Conservation (phyloP, 2,329 filamentous ascomycete genomes). For the Ascocoryne sarcoides region DNA sequence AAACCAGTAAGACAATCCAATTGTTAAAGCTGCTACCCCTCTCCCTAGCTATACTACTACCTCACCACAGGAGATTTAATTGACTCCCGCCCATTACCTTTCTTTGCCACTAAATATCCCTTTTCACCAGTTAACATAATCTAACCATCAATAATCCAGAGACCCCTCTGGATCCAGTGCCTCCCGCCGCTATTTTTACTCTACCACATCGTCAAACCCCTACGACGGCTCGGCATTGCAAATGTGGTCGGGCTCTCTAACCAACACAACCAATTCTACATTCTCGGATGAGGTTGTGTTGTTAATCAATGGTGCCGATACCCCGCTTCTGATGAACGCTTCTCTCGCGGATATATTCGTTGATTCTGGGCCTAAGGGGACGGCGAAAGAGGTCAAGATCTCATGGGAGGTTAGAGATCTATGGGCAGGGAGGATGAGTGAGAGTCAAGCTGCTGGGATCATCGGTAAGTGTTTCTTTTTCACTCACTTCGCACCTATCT, state of each 20-base stretch:
- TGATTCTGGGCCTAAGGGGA: constrained; percentile 35
- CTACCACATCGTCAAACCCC: constrained; percentile 32
- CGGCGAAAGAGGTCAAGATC: constrained; percentile 33
- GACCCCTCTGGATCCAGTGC: constrained; percentile 33
- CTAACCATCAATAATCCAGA: no score
- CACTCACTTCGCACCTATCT: no score
- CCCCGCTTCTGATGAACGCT: constrained; percentile 37
- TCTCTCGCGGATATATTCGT: constrained; percentile 45
- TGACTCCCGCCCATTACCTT: no score
- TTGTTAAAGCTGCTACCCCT: no score
- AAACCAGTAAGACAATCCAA: no score
- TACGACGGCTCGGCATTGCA: constrained; percentile 38
- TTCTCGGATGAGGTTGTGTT: constrained; percentile 37
- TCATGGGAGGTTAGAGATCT: constrained; percentile 46
- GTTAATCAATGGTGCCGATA: constrained; percentile 39
- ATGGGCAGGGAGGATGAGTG: constrained; percentile 46
- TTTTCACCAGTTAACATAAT: no score
- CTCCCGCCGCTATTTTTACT: constrained; percentile 36
- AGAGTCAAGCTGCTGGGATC: constrained; percentile 35
- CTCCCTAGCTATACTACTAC: no score
- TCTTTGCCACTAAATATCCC: no score
- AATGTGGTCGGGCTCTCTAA: constrained; percentile 40
- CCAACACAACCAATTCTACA: constrained; percentile 34
- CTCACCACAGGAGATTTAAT: no score
- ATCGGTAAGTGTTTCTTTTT: constrained; percentile 36